Evolutionary conservation across 2,329 filamentous ascomycete species (phyloP).

Genomic region (Trichoderma sp.): DNA sequence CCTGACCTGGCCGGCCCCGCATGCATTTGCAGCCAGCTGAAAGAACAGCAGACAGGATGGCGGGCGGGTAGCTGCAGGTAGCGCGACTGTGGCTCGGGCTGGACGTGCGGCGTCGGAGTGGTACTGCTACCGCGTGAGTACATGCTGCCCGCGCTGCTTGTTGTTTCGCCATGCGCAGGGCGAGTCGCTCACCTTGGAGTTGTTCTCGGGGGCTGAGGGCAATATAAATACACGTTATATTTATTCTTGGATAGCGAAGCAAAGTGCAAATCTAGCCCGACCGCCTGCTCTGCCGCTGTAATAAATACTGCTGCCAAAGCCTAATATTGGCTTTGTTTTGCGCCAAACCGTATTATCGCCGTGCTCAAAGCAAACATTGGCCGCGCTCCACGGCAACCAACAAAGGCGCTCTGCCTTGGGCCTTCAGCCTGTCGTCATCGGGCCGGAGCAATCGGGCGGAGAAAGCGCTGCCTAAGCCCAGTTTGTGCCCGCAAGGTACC

Average conservation of each 20-base stretch:
- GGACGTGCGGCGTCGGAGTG: neutral
- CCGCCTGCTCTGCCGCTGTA: too few species aligned
- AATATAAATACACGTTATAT: neutral
- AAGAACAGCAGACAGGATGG: neutral
- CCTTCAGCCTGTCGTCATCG: constrained; percentile 3
- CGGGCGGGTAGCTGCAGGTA: neutral
- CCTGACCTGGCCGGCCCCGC: constrained; percentile 17
- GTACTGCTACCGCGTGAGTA: neutral
- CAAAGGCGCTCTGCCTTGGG: neutral
- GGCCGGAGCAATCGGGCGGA: constrained; percentile 6
- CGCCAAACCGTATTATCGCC: neutral
- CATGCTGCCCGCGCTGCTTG: neutral
- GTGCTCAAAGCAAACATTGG: neutral
- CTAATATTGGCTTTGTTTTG: too few species aligned
- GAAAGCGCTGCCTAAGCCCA: neutral
- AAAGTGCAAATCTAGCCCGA: too few species aligned
- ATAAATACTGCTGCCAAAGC: too few species aligned
- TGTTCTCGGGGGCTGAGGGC: neutral
- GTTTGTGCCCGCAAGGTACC: neutral
- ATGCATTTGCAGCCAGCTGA: constrained; percentile 19
- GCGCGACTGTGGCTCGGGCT: neutral
- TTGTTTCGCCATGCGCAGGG: neutral
- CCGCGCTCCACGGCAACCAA: constrained; percentile 3
- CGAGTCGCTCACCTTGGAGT: neutral
- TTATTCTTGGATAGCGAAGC: too few species aligned